Percentiles rank a stretch among this genome's conserved stretches.
These are phyloP conservation scores for Capsicum rhomboideum DNA, from an alignment of 257 asterid genomes.

Conservation along the genomic window DNA sequence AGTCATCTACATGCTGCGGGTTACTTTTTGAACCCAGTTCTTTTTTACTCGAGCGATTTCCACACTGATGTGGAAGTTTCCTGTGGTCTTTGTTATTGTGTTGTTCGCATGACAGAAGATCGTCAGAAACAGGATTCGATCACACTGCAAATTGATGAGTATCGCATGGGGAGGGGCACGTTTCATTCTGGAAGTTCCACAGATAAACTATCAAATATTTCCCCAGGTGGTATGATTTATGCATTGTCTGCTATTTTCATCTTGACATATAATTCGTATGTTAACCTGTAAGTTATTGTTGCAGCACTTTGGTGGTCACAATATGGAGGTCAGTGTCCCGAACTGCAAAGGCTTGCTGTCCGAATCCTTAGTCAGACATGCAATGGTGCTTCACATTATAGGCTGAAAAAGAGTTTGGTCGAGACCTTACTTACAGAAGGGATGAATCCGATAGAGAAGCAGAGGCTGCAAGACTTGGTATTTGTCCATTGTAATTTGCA, in stretches of 20 bases:
- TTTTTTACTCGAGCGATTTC: constrained; percentile 31
- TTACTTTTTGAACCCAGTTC: constrained; percentile 44
- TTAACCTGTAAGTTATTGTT: neutral
- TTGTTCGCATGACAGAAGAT: constrained; percentile 23
- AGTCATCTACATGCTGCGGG: constrained; percentile 62
- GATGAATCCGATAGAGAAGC: constrained; percentile 17
- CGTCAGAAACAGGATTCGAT: constrained; percentile 9
- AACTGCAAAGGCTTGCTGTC: constrained; percentile 46
- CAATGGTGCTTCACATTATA: constrained; percentile 38
- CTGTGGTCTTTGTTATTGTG: constrained; percentile 30
- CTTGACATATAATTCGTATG: neutral
- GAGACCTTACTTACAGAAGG: constrained; percentile 24
- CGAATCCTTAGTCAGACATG: constrained; percentile 56
- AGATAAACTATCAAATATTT: constrained; percentile 8
- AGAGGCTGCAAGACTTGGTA: constrained; percentile 21
- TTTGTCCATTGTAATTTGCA: constrained; percentile 45
- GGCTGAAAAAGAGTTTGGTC: constrained; percentile 30
- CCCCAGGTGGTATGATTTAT: constrained; percentile 35
- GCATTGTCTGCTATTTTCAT: neutral
- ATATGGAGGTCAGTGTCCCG: constrained; percentile 37
- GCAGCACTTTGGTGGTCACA: constrained; percentile 62
- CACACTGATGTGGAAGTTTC: constrained; percentile 40
- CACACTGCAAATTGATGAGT: constrained; percentile 25
- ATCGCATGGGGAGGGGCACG: constrained; percentile 12
- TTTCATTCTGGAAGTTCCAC: constrained; percentile 15